phyloP scores from a whole-genome alignment of 2,329 filamentous ascomycete species.

The Acrocalymma vagum region DNA sequence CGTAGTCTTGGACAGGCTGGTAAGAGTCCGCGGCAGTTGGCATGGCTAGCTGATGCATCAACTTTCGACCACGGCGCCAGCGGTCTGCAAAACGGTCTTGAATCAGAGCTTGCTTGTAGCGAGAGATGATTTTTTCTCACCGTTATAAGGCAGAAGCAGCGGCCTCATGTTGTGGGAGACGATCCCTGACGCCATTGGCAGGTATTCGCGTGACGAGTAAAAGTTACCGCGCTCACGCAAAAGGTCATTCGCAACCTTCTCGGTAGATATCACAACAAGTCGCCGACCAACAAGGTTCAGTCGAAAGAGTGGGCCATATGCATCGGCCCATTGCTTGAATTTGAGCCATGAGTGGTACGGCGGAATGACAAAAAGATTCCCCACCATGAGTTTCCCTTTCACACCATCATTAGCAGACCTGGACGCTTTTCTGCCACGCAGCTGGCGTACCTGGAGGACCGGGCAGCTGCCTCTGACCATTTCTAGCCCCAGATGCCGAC shows the following conservation, averaged over 20 bases:
- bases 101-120: too few species aligned
- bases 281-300: slow-evolving; percentile 53
- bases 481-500: too few species aligned
- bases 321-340: slow-evolving; percentile 32
- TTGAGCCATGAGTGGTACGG: slow-evolving; percentile 53
- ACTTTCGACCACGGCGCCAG: slow-evolving; percentile 43
- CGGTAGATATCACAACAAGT: slow-evolving; percentile 48
- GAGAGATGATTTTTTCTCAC: too few species aligned
- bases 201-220: slow-evolving; percentile 48
- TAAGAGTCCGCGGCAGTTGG: slow-evolving; percentile 37
- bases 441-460: too few species aligned
- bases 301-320: slow-evolving; percentile 52
- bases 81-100: too few species aligned
- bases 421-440: too few species aligned
- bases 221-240: slow-evolving; percentile 51
- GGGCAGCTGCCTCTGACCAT: too few species aligned
- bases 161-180: slow-evolving; percentile 36
- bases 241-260: slow-evolving; percentile 53
- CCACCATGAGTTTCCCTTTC: too few species aligned
- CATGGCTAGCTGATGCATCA: slow-evolving; percentile 45
- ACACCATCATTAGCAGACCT: too few species aligned
- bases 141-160: slow-evolving; percentile 40
- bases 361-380: too few species aligned
- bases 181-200: slow-evolving; percentile 46
- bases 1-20: slow-evolving; percentile 20